phyloP scores from a whole-genome alignment of 768 basidiomycete species.

The Mycena vitilis region DNA sequence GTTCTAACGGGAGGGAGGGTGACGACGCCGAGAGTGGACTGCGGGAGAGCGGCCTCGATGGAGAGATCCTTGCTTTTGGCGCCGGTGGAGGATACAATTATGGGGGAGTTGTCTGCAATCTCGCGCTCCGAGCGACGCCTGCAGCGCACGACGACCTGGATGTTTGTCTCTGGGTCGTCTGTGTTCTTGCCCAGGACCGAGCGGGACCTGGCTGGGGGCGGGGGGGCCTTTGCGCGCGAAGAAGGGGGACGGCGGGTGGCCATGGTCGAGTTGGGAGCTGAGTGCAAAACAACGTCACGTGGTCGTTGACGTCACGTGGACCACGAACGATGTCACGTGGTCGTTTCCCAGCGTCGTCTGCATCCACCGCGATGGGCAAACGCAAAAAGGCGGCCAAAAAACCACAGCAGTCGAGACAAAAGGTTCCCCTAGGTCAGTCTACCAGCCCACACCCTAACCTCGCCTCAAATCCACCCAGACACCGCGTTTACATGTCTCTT shows the following conservation, averaged over 20 bases:
- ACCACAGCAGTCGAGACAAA: conserved; percentile 73
- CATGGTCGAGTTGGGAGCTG: conserved; percentile 52
- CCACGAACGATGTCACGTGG: conserved; percentile 32
- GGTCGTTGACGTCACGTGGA: conserved; percentile 37
- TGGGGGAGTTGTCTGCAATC: conserved; percentile 86
- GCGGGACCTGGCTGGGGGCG: conserved; percentile 57
- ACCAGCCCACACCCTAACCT: too few relatives aligned
- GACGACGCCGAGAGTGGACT: conserved; percentile 78
- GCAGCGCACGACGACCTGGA: conserved; percentile 93
- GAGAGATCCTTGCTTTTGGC: conserved; percentile 81
- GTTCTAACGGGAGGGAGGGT: conserved; percentile 83
- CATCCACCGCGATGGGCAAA: conserved; percentile 76
- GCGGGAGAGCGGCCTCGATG: conserved; percentile 80
- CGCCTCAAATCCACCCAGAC: conserved; percentile 49
- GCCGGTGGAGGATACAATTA: conserved; percentile 84
- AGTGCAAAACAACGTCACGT: conserved; percentile 20
- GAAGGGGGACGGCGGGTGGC: conserved; percentile 70
- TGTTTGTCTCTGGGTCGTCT: conserved; percentile 81
- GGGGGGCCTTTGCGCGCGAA: conserved; percentile 58
- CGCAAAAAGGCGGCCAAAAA: conserved; percentile 92
- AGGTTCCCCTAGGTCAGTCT: conserved; percentile 76
- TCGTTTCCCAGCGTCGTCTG: conserved; percentile 16
- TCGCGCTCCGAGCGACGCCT: conserved; percentile 88
- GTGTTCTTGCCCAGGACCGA: conserved; percentile 60
- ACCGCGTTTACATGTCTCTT: conserved; percentile 89